Conservation (phyloP, 176 grass and related monocot species). For the Zea luxurians region DNA sequence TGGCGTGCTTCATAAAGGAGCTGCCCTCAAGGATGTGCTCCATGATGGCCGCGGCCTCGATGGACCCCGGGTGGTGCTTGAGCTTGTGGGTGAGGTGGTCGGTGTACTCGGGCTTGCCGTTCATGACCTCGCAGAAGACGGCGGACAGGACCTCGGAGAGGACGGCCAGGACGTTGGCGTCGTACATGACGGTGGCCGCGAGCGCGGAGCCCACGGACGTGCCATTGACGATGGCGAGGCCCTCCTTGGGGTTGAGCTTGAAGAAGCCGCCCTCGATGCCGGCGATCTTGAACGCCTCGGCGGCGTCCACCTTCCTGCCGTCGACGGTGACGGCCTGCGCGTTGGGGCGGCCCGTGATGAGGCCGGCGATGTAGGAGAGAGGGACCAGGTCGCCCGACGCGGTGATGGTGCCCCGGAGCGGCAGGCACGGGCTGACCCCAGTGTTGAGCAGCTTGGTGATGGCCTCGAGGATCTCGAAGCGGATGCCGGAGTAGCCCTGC, state of each 20-base stretch:
- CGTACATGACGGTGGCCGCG: conserved; percentile 77
- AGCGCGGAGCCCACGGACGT: conserved; percentile 84
- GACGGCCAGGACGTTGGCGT: conserved; percentile 72
- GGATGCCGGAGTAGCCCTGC: conserved; percentile 86
- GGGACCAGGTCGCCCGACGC: conserved; percentile 80
- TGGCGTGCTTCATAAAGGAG: conserved; percentile 77
- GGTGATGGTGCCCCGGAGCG: conserved; percentile 79
- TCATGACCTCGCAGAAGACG: conserved; percentile 93
- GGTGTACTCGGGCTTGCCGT: conserved; percentile 86
- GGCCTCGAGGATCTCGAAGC: conserved; percentile 84
- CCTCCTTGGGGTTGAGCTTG: conserved; percentile 93
- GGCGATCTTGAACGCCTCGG: conserved; percentile 74
- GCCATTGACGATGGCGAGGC: conserved; percentile 89
- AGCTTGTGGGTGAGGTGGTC: conserved; percentile 97
- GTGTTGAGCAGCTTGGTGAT: conserved; percentile 71
- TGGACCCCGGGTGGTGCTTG: conserved; percentile 94
- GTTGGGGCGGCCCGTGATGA: conserved; percentile 77
- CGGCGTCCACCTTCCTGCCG: conserved; percentile 64
- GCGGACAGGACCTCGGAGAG: conserved; percentile 83
- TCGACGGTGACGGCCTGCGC: conserved; percentile 57
- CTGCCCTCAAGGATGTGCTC: conserved; percentile 86
- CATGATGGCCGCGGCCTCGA: conserved; percentile 95
- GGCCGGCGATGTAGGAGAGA: conserved; percentile 80
- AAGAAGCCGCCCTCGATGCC: conserved; percentile 81
- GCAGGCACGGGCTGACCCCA: conserved; percentile 71